Evolutionary conservation across 2,329 filamentous ascomycete genomes (phyloP).

Genomic region (Penicillium decumbens): DNA sequence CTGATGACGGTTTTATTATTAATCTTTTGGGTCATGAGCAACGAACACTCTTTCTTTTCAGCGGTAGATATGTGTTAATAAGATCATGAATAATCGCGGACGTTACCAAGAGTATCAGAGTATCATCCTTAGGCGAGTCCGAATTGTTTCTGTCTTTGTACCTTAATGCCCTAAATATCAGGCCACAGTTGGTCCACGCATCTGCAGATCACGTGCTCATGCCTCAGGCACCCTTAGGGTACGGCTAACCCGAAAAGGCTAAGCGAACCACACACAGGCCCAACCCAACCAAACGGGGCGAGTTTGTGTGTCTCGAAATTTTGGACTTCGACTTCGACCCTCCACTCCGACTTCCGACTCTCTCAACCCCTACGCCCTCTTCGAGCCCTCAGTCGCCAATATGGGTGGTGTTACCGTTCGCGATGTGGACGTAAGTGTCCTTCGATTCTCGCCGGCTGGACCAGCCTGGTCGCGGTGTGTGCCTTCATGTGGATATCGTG

Average conservation of each 20-base stretch:
- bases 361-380: slow-evolving; percentile 28
- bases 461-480: slow-evolving; percentile 17
- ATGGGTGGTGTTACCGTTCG: slow-evolving; percentile 65
- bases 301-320: slow-evolving; percentile 38
- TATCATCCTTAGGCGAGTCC: too few relatives aligned
- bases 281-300: slow-evolving; percentile 26
- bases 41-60: slow-evolving; percentile 17
- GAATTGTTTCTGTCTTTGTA: neutral
- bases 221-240: slow-evolving; percentile 30
- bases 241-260: slow-evolving; percentile 40
- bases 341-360: slow-evolving; percentile 34
- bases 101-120: neutral
- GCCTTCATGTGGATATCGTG: slow-evolving; percentile 14
- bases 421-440: slow-evolving; percentile 58
- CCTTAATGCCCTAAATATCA: neutral
- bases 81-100: slow-evolving; percentile 11
- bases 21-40: slow-evolving; percentile 17
- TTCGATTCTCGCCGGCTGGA: slow-evolving; percentile 15
- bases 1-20: slow-evolving; percentile 4
- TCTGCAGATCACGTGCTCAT: slow-evolving; percentile 6
- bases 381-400: slow-evolving; percentile 47
- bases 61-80: slow-evolving; percentile 19
- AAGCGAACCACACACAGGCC: slow-evolving; percentile 41
- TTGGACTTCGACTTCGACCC: slow-evolving; percentile 39
- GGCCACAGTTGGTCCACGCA: neutral